Conservation (phyloP, 2,329 filamentous ascomycete genomes). For the Hortaea sp. region DNA sequence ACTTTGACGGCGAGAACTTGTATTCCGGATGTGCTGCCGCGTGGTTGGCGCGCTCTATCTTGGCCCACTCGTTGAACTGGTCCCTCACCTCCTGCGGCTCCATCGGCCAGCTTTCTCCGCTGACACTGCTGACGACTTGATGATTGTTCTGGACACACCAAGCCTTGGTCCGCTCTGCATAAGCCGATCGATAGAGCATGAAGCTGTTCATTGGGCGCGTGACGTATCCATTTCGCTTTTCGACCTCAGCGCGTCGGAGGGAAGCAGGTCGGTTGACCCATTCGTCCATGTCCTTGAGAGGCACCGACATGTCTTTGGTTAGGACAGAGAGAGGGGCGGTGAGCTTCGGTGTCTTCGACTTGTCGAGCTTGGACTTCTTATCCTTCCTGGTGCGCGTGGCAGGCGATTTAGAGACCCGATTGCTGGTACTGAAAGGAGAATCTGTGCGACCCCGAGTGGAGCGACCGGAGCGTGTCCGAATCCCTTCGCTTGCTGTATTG, state of each 20-base stretch:
- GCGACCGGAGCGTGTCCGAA: constrained; percentile 31
- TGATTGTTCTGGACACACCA: constrained; percentile 83
- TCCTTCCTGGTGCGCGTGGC: constrained; percentile 31
- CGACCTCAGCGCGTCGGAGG: constrained; percentile 56
- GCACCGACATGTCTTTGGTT: constrained; percentile 53
- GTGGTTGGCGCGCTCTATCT: constrained; percentile 75
- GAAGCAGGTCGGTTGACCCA: constrained; percentile 67
- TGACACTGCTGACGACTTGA: constrained; percentile 81
- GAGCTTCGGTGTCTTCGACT: constrained; percentile 44
- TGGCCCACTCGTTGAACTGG: constrained; percentile 69
- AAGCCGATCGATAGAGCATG: constrained; percentile 93
- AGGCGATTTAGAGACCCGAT: constrained; percentile 24
- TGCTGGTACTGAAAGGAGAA: constrained; percentile 26
- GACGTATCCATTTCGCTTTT: constrained; percentile 64
- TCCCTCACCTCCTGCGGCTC: constrained; percentile 65
- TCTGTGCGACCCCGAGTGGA: constrained; percentile 23
- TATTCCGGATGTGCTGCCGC: constrained; percentile 77
- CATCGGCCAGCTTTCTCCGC: constrained; percentile 74
- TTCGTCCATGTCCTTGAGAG: constrained; percentile 65
- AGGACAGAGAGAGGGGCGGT: constrained; percentile 60
- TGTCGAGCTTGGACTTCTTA: constrained; percentile 34
- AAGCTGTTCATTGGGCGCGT: constrained; percentile 96
- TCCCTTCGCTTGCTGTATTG: constrained; percentile 30
- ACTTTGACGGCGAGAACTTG: constrained; percentile 84
- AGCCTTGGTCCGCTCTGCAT: constrained; percentile 73